These are phyloP conservation scores for Verruconis gallopava DNA, from an alignment of 2,329 filamentous ascomycete genomes.

Conservation along the genomic window DNA sequence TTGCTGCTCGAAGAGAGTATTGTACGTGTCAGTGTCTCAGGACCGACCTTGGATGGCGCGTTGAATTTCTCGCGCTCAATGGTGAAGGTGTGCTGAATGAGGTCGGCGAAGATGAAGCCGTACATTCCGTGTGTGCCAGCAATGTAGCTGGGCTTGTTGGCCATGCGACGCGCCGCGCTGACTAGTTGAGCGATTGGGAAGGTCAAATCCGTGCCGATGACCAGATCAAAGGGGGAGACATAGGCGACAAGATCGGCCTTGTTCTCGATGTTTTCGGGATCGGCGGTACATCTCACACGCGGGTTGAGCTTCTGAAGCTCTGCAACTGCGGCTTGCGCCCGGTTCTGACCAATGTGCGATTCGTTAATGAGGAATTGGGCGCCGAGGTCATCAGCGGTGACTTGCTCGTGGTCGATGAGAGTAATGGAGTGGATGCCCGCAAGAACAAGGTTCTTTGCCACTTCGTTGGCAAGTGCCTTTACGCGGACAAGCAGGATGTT, in stretches of 20 bases:
- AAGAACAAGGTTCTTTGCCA: constrained; percentile 93
- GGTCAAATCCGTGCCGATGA: constrained; percentile 81
- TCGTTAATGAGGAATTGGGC: constrained; percentile 60
- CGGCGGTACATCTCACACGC: constrained; percentile 62
- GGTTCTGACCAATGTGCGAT: constrained; percentile 62
- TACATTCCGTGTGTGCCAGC: constrained; percentile 80
- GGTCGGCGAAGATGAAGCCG: constrained; percentile 87
- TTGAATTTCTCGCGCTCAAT: constrained; percentile 79
- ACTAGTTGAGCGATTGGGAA: constrained; percentile 62
- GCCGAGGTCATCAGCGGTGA: constrained; percentile 66
- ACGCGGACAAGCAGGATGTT: constrained; percentile 83
- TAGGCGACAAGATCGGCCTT: constrained; percentile 31
- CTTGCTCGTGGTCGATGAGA: constrained; percentile 63
- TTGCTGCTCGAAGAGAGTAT: constrained; percentile 60
- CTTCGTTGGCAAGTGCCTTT: constrained; percentile 79
- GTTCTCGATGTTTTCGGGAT: constrained; percentile 53
- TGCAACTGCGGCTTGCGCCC: constrained; percentile 66
- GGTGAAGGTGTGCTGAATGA: constrained; percentile 81
- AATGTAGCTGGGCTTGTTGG: constrained; percentile 74
- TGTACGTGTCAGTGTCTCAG: constrained; percentile 66
- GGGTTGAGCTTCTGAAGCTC: constrained; percentile 80
- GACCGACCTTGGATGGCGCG: constrained; percentile 38
- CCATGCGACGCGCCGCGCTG: constrained; percentile 74
- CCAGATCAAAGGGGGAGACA: constrained; percentile 67
- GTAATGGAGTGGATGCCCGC: constrained; percentile 86